Evolutionary conservation across 495 filamentous ascomycete species (phyloP).

Genomic region (Penicillium lividum): DNA sequence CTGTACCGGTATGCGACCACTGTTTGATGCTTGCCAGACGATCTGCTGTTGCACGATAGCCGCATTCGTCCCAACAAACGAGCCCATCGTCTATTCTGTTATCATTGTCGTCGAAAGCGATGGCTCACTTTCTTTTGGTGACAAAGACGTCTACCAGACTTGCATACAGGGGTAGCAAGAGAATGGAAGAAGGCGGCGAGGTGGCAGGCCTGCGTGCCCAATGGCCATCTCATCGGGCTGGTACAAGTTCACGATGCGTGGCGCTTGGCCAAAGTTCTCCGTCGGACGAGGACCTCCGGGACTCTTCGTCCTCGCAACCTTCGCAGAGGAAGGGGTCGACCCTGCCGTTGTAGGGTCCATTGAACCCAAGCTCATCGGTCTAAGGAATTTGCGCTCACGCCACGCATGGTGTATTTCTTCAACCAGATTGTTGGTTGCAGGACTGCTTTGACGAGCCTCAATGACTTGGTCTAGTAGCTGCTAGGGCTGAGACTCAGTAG

Average conservation of each 20-base stretch:
- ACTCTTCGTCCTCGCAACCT: neutral
- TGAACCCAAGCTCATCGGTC: neutral
- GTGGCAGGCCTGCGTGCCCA: neutral
- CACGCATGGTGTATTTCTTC: neutral
- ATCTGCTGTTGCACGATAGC: conserved; percentile 1
- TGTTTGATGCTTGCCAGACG: neutral
- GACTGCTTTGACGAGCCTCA: neutral
- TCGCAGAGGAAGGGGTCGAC: neutral
- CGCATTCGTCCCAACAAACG: neutral
- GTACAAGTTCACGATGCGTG: neutral
- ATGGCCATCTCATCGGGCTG: neutral
- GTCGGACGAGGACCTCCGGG: neutral
- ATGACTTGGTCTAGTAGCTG: too few species aligned
- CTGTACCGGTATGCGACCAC: too few species aligned
- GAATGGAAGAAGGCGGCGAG: neutral
- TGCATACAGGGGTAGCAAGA: neutral
- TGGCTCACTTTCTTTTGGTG: conserved; percentile 1
- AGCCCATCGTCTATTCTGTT: too few species aligned
- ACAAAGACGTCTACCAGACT: neutral
- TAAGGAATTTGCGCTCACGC: too few species aligned
- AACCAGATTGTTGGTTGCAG: neutral
- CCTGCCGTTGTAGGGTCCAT: neutral
- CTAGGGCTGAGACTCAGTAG: too few species aligned
- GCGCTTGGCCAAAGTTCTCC: neutral
- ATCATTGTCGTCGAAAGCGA: conserved; percentile 3